phyloP scores from a whole-genome alignment of 192 early-diverging fungal genomes.

The Backusella parvicylindrica region DNA sequence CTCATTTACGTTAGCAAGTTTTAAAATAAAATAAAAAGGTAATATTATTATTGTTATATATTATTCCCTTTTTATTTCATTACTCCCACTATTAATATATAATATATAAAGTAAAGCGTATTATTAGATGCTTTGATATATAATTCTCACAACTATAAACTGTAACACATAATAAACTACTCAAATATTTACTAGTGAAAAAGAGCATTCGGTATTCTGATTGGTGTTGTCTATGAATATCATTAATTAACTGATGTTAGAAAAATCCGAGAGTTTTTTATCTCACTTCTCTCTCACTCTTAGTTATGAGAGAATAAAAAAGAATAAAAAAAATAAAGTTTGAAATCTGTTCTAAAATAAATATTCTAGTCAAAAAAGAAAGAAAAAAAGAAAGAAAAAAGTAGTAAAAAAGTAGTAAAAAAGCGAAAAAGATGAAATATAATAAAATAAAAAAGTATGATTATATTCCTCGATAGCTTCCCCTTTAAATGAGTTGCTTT shows the following conservation, averaged over 20 bases:
- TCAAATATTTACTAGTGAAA: background rate
- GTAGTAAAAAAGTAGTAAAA: background rate
- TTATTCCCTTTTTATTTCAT: background rate
- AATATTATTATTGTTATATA: background rate
- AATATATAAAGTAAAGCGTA: background rate
- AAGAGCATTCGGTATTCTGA: background rate
- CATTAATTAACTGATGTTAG: background rate
- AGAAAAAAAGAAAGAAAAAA: background rate
- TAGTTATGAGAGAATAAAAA: background rate
- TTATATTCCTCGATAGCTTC: background rate
- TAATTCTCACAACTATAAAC: background rate
- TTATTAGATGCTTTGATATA: background rate
- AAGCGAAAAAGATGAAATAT: background rate
- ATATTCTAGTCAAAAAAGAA: background rate
- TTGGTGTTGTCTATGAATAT: background rate
- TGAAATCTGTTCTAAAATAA: constrained; percentile 1
- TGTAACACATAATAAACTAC: background rate
- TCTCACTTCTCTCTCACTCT: background rate
- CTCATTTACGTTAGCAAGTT: background rate
- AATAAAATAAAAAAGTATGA: background rate
- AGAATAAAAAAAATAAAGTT: background rate
- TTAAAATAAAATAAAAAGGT: background rate
- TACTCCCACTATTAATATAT: background rate
- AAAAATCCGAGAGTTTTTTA: background rate
- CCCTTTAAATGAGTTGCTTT: background rate